phyloP scores from a whole-genome alignment of 805 yeast species.

The Ogataea trehaloabstinens region DNA sequence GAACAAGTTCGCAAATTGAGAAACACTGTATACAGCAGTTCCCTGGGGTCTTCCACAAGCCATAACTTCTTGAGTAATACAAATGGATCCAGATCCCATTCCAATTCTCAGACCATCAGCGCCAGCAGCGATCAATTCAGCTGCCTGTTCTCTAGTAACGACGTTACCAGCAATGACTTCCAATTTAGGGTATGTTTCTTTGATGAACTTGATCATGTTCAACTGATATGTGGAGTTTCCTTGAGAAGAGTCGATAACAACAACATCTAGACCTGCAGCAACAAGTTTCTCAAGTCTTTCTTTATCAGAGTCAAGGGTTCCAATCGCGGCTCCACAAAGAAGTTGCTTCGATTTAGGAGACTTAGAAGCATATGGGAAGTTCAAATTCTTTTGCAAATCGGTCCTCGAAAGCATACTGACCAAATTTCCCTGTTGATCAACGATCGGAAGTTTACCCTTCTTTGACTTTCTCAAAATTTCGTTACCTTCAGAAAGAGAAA shows the following conservation, averaged over 20 bases:
- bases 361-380: conserved; percentile 93
- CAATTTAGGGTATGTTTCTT: conserved; percentile 70
- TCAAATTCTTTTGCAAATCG: conserved; percentile 93
- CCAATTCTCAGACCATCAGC: conserved; percentile 98
- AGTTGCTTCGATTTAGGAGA: conserved; percentile 91
- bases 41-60: conserved; percentile 99
- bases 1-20: conserved; percentile 89
- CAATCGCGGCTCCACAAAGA: conserved; percentile 98
- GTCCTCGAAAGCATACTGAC: conserved; percentile 91
- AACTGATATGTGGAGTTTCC: conserved; percentile 96
- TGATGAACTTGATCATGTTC: conserved; percentile 90
- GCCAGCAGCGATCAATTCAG: conserved; percentile 89
- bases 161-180: conserved; percentile 97
- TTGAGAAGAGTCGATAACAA: conserved; percentile 92
- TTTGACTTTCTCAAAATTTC: conserved; percentile 86
- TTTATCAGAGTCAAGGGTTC: conserved; percentile 87
- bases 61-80: conserved; percentile 99
- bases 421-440: conserved; percentile 72
- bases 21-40: conserved; percentile 93
- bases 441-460: conserved; percentile 96
- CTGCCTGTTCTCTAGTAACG: conserved; percentile 98
- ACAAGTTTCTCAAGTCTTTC: conserved; percentile 81
- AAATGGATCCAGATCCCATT: conserved; percentile 99
- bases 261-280: conserved; percentile 96
- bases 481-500: conserved; percentile 83